Percentiles rank a stretch among this genome's conserved stretches.
phyloP scores from a whole-genome alignment of 2,329 filamentous ascomycete genomes.

The Ophiostoma tasmaniense region DNA sequence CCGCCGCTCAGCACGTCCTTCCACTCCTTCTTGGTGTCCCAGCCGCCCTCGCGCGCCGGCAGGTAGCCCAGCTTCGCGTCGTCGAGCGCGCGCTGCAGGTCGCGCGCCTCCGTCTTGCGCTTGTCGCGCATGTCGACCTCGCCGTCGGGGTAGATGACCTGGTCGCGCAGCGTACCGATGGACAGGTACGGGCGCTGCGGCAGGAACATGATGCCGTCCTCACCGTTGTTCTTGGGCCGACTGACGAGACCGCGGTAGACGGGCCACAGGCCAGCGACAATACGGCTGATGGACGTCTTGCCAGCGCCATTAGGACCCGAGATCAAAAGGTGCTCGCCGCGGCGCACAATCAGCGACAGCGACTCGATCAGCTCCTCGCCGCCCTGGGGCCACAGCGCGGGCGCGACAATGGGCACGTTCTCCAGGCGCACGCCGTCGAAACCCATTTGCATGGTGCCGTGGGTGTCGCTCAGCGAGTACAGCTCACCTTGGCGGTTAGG shows the following conservation, averaged over 20 bases:
- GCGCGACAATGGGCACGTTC: conserved; percentile 86
- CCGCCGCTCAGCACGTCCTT: conserved; percentile 96
- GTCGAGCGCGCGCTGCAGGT: conserved; percentile 70
- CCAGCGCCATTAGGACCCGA: conserved; percentile 92
- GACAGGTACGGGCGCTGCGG: conserved; percentile 89
- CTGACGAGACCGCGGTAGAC: conserved; percentile 89
- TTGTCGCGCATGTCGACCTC: conserved; percentile 87
- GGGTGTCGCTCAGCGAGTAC: conserved; percentile 82
- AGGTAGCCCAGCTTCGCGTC: conserved; percentile 82
- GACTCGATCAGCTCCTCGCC: conserved; percentile 88
- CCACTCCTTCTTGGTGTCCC: conserved; percentile 96
- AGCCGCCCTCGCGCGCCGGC: conserved; percentile 84
- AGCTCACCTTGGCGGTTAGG: conserved; percentile 56
- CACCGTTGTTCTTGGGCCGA: conserved; percentile 67
- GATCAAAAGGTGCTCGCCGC: conserved; percentile 87
- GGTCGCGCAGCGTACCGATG: conserved; percentile 86
- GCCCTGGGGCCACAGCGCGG: conserved; percentile 76
- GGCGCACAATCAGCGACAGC: conserved; percentile 78
- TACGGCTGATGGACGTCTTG: conserved; percentile 78
- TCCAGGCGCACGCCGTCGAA: conserved; percentile 93
- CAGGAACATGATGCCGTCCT: conserved; percentile 96
- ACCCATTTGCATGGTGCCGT: conserved; percentile 87
- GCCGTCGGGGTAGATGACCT: conserved; percentile 95
- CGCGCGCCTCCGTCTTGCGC: conserved; percentile 60
- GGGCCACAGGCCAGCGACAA: conserved; percentile 90